phyloP scores from a whole-genome alignment of 1,139 yeast species.

The Debaryomyces nepalensis region DNA sequence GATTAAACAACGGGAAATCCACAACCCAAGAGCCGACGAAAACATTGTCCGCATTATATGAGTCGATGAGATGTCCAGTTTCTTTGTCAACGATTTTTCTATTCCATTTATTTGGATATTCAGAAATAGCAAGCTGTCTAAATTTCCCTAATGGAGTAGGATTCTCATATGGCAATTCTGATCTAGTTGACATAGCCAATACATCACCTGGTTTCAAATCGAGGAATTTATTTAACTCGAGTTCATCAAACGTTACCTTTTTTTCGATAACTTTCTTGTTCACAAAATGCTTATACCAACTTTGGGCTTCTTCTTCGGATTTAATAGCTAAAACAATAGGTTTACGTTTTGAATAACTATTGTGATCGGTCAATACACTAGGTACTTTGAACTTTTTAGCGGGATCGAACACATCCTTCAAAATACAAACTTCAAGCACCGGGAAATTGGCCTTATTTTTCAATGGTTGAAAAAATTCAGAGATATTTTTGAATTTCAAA shows the following conservation, averaged over 20 bases:
- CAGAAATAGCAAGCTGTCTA: slow-evolving; percentile 70
- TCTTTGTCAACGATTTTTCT: slow-evolving; percentile 35
- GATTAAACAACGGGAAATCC: slow-evolving; percentile 89
- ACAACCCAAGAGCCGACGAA: slow-evolving; percentile 85
- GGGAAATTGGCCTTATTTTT: slow-evolving; percentile 52
- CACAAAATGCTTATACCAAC: slow-evolving; percentile 49
- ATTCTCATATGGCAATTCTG: slow-evolving; percentile 73
- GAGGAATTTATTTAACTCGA: slow-evolving; percentile 35
- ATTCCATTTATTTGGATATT: slow-evolving; percentile 56
- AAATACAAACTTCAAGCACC: slow-evolving; percentile 71
- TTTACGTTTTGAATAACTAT: slow-evolving; percentile 58
- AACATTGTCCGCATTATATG: slow-evolving; percentile 28
- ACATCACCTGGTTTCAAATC: slow-evolving; percentile 70
- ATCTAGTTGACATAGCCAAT: slow-evolving; percentile 74
- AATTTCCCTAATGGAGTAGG: slow-evolving; percentile 94
- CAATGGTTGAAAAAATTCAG: slow-evolving; percentile 40
- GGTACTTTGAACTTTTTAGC: slow-evolving; percentile 28
- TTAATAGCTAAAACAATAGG: slow-evolving; percentile 62
- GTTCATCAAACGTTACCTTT: slow-evolving; percentile 22
- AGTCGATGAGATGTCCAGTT: slow-evolving; percentile 21
- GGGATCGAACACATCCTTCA: slow-evolving; percentile 52
- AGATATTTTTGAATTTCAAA: slow-evolving; percentile 55
- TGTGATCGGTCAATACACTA: slow-evolving; percentile 40
- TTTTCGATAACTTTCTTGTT: slow-evolving; percentile 33
- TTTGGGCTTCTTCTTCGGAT: slow-evolving; percentile 34